Evolutionary conservation across 805 yeast genomes (phyloP).

Genomic region (Suhomyces prunicola): DNA sequence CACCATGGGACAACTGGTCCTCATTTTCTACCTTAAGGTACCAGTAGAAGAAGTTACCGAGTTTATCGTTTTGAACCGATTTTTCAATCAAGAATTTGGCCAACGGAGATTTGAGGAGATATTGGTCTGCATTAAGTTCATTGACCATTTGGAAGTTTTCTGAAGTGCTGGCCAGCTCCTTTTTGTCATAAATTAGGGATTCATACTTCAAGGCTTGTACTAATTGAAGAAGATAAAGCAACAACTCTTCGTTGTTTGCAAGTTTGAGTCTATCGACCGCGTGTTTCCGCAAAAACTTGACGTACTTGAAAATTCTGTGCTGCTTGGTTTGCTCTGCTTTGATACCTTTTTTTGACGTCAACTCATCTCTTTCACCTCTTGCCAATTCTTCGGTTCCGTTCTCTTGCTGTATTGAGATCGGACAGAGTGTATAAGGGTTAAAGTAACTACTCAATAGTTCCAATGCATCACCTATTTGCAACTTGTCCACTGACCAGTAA

Average conservation of each 20-base stretch:
- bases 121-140: constrained; percentile 15
- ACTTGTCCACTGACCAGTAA: constrained; percentile 61
- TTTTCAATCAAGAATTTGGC: constrained; percentile 74
- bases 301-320: constrained; percentile 29
- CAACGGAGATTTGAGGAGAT: constrained; percentile 50
- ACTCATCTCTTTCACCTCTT: constrained; percentile 2
- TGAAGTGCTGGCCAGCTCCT: constrained; percentile 5
- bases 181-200: constrained; percentile 22
- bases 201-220: constrained; percentile 92
- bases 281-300: constrained; percentile 71
- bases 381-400: not conserved
- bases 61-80: constrained; percentile 57
- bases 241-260: constrained; percentile 78
- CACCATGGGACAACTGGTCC: constrained; percentile 41
- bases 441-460: constrained; percentile 82
- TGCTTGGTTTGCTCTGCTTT: constrained; percentile 27
- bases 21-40: constrained; percentile 83
- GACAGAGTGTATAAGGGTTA: constrained; percentile 40
- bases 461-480: constrained; percentile 79
- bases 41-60: constrained; percentile 91
- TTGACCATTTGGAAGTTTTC: constrained; percentile 16
- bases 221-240: constrained; percentile 78
- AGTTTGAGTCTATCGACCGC: constrained; percentile 81
- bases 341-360: constrained; percentile 10
- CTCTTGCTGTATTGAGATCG: constrained; percentile 8